Evolutionary conservation across 192 early-diverging fungal species (phyloP).

Genomic region (Entophlyctis luteolus): DNA sequence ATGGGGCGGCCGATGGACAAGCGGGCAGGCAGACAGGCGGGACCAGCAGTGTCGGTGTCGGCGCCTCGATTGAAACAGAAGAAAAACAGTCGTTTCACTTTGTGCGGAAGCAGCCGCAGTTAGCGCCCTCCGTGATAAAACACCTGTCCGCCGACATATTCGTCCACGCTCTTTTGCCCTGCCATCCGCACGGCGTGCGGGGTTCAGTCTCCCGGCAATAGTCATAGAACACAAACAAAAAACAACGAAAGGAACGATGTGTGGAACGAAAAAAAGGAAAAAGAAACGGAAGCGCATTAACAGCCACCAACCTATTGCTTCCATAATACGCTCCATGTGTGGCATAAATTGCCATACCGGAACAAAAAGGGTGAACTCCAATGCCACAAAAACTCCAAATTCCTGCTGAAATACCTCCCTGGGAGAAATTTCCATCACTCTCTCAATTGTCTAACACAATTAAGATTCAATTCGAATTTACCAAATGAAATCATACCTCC

Average conservation of each 20-base stretch:
- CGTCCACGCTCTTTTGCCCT: not conserved
- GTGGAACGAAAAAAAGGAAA: too few species aligned
- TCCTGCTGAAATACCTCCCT: slow-evolving; percentile 84
- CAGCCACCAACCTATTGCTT: slow-evolving; percentile 29
- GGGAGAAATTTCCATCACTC: slow-evolving; percentile 67
- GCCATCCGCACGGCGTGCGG: too few species aligned
- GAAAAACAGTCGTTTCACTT: too few species aligned
- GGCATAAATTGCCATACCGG: slow-evolving; percentile 86
- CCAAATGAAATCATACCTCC: slow-evolving; percentile 42
- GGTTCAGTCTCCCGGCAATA: too few species aligned
- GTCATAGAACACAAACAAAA: too few species aligned
- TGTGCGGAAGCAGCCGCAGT: too few species aligned
- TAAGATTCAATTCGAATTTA: not conserved
- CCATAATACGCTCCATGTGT: slow-evolving; percentile 82
- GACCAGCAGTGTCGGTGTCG: too few species aligned
- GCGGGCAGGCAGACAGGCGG: too few species aligned
- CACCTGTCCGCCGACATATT: not conserved
- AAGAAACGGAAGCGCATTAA: not conserved
- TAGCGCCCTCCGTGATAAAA: too few species aligned
- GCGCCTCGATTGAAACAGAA: too few species aligned
- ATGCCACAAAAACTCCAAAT: slow-evolving; percentile 82
- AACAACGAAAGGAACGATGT: too few species aligned
- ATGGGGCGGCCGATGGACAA: too few species aligned
- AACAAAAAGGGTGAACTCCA: slow-evolving; percentile 88
- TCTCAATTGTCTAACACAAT: slow-evolving; percentile 59